Conservation (phyloP, 1,284 basidiomycete genomes). For the Sutorius eximius region DNA sequence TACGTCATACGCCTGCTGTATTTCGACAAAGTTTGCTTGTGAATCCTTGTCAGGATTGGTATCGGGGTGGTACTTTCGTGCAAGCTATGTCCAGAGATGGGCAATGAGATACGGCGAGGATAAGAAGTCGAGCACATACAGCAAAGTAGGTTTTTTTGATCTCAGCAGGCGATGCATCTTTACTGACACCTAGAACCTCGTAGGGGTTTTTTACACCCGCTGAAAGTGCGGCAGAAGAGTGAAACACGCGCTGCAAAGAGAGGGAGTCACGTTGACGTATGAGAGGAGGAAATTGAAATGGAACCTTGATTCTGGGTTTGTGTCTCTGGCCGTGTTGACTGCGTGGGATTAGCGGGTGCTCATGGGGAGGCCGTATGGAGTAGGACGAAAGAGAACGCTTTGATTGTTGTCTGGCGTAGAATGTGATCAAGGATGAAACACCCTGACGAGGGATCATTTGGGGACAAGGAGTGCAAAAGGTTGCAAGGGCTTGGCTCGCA, state of each 20-base stretch:
- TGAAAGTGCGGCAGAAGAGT: slow-evolving; percentile 57
- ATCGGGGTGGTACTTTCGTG: slow-evolving; percentile 97
- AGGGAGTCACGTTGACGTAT: slow-evolving; percentile 16
- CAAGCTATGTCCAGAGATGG: slow-evolving; percentile 60
- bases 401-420: slow-evolving; percentile 45
- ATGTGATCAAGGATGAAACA: slow-evolving; percentile 57
- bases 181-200: slow-evolving; percentile 82
- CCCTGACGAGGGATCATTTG: slow-evolving; percentile 46
- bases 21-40: slow-evolving; percentile 93
- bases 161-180: slow-evolving; percentile 82
- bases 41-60: slow-evolving; percentile 92
- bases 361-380: slow-evolving; percentile 38
- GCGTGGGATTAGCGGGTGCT: slow-evolving; percentile 7
- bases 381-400: slow-evolving; percentile 43
- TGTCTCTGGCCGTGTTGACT: slow-evolving; percentile 17
- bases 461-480: slow-evolving; percentile 2
- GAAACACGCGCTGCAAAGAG: slow-evolving; percentile 65
- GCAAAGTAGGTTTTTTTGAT: slow-evolving; percentile 98
- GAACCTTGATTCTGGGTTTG: slow-evolving; percentile 26
- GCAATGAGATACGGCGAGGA: slow-evolving; percentile 4
- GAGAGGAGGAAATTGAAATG: slow-evolving; percentile 9
- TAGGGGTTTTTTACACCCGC: slow-evolving; percentile 88
- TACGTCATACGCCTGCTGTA: slow-evolving; percentile 97
- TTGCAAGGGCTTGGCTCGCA: not conserved
- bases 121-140: slow-evolving; percentile 47